Base-by-base conservation (phyloP, 2,329 filamentous ascomycete species). In the Diaporthe longicolla region DNA sequence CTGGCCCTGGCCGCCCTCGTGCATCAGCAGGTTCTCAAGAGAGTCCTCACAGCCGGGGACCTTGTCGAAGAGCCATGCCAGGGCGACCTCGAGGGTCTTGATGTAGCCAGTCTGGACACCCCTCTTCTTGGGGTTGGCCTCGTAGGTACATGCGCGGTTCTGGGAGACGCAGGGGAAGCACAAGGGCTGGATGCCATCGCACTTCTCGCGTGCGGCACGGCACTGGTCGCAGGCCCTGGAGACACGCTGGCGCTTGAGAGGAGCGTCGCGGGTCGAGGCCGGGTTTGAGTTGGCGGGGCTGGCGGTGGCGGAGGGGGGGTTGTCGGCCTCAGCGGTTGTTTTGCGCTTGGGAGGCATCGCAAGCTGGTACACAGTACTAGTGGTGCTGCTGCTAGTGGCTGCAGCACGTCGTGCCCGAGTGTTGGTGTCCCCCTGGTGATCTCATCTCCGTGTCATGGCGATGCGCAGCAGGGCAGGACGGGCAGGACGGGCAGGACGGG, bases 101-200 rank as follows among this genome's bases (percentile, higher is more conserved):
- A 95, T 92, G 79, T 95, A 95, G 21, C 94, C 93, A n/a, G 93
- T 93, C 78, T 93, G 93, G 15, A 95, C 90, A 5, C 94, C 93
- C 76, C 93, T 88, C 81, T 95, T 95, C 82, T 94, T 94, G 10
- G 92, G 91, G 71, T 90, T 91, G 71, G 92, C 88, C 75, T 93
- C 90, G 81, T 95, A 95, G 21, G 92, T 91, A 81, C 94, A 95
- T 45, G 86, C 81, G 65, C 93, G 87, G 71, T 88, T 89, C 75
- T 92, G 89, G 6, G 88, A 85, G 9, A 87, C 86, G 82, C 93
- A 95, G 3, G 92, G 92, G 61, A 89, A 90, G 80, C 93, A 95
- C 19, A 86, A 85, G 8, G 93, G 93, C 76, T 91, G 90, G 15
- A 85, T 85, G 21, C 93, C 93, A 78, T 95, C 92, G 82, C 93